Percentiles rank a stretch among this genome's conserved stretches.
Evolutionary conservation across 306 rosid species (phyloP).

Genomic region (Medicago arabica): DNA sequence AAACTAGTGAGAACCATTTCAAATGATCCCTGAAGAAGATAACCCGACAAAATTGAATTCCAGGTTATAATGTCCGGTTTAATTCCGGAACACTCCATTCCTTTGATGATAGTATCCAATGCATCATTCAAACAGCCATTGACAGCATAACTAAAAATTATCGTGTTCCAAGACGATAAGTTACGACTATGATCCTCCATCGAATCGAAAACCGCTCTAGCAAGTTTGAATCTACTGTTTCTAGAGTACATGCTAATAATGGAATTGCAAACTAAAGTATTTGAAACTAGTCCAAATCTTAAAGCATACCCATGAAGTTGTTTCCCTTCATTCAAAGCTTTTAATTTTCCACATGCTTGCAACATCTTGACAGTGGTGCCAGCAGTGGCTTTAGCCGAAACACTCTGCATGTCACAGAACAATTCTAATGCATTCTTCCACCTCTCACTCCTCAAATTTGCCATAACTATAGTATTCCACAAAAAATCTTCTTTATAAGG

Average conservation of each 20-base stretch:
- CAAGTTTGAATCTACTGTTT: constrained; percentile 52
- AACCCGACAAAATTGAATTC: constrained; percentile 77
- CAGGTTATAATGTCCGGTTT: constrained; percentile 74
- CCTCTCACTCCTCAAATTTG: constrained; percentile 62
- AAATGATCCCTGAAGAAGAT: constrained; percentile 56
- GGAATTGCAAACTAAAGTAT: constrained; percentile 65
- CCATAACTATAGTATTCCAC: constrained; percentile 70
- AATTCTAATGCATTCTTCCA: constrained; percentile 56
- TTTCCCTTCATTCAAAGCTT: constrained; percentile 72
- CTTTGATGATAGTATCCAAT: constrained; percentile 31
- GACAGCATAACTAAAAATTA: constrained; percentile 57
- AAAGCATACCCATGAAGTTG: constrained; percentile 79
- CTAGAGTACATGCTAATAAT: constrained; percentile 74
- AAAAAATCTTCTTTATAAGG: constrained; percentile 52
- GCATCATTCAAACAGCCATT: constrained; percentile 58
- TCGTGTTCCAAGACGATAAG: constrained; percentile 74
- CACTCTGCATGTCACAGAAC: constrained; percentile 56
- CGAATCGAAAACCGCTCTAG: constrained; percentile 61
- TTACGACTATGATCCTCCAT: constrained; percentile 54
- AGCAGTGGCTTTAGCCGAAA: constrained; percentile 49
- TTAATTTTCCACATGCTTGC: constrained; percentile 73
- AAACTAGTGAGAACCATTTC: constrained; percentile 50
- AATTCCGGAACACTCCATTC: constrained; percentile 54
- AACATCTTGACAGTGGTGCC: constrained; percentile 58
- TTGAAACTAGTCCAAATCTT: constrained; percentile 48